These are phyloP conservation scores for Verticillium zaregamsianum DNA, from an alignment of 2,329 filamentous ascomycete genomes.

Conservation along the genomic window DNA sequence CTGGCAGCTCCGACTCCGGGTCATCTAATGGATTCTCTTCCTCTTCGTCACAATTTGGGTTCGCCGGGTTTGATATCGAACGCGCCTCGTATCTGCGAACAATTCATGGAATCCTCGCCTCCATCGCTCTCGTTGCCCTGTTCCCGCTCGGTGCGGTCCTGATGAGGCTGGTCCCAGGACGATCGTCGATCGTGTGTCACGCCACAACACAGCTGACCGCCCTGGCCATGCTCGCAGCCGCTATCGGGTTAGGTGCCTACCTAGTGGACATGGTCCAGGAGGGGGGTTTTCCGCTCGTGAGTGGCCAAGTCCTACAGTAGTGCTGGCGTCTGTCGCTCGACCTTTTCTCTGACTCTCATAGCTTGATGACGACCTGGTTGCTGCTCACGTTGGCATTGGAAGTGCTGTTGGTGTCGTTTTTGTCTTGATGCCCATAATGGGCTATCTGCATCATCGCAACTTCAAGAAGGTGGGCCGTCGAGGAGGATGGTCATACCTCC, in stretches of 20 bases:
- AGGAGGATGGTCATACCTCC: constrained; percentile 35
- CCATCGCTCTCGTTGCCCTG: constrained; percentile 34
- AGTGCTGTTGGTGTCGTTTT: constrained; percentile 34
- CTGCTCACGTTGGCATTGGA: constrained; percentile 43
- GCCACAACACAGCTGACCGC: constrained; percentile 32
- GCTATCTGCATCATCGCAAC: constrained; percentile 34
- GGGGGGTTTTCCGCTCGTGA: constrained; percentile 24
- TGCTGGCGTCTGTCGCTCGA: neutral
- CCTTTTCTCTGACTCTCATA: constrained; percentile 10
- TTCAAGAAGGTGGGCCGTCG: constrained; percentile 33
- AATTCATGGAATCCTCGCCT: constrained; percentile 36
- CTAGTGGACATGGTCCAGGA: constrained; percentile 28
- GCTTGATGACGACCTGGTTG: constrained; percentile 24
- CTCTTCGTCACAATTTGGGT: constrained; percentile 2
- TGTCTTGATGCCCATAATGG: constrained; percentile 36
- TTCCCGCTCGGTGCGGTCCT: constrained; percentile 40
- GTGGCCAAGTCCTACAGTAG: constrained; percentile 6
- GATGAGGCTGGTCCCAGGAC: constrained; percentile 32
- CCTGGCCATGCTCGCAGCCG: constrained; percentile 31
- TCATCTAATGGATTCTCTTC: neutral
- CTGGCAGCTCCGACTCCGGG: neutral
- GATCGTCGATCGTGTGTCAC: constrained; percentile 32
- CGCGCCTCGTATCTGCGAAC: constrained; percentile 24
- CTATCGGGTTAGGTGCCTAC: constrained; percentile 37
- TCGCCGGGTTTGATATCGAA: constrained; percentile 21